Base-by-base conservation (phyloP, 129 eudicot species). In the Flaveria ramosissima region DNA sequence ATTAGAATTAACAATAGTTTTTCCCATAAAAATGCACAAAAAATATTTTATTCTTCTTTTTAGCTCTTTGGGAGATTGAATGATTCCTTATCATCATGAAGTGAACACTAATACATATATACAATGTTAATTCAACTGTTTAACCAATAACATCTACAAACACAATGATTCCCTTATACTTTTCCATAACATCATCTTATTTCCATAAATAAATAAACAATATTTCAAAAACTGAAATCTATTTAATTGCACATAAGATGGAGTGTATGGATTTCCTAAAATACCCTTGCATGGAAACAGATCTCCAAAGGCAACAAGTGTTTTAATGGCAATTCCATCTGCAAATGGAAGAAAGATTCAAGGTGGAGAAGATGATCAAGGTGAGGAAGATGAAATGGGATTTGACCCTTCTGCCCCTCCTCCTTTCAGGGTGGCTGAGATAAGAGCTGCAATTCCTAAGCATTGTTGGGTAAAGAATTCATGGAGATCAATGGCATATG, bases 401-500 rank as follows among this genome's bases (percentile, higher is more conserved):
- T 88, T 88, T 83, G 94, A 91, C 77, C 87, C 87, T 36, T 83
- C 86, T 74, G 88, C 89, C 10, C 88, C 92, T 53, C 94, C 94
- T 43, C 97, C 97, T 42, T 88, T 88, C 59, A 84, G 55, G 76
- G 86, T 91, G 57, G 92, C 87, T 3, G 88, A 91, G n/a, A 85
- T 88, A 8, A 70, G 97, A 41, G 89, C 89, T 30, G 87, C 93
- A 65, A 91, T 91, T 71, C 97, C 97, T 20, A 79, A 78, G 56
- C 94, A 88, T 75, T 91, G 94, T 74, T 91, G 97, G 97, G 87
- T 88, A 30, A 91, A 85, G 78, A 72, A 84, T 73, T 84, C 90
- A 51, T 86, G 93, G 92, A 76, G 90, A 45, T 91, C 97, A 12
- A 24, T 81, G 30, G 78, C 78, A 47, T 91, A 86, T 81, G 97